A percentile compares a stretch with the other conserved stretches of the same genome.
phyloP scores from a whole-genome alignment of 2,329 filamentous ascomycete genomes.

The Arthrobotrys entomopaga region DNA sequence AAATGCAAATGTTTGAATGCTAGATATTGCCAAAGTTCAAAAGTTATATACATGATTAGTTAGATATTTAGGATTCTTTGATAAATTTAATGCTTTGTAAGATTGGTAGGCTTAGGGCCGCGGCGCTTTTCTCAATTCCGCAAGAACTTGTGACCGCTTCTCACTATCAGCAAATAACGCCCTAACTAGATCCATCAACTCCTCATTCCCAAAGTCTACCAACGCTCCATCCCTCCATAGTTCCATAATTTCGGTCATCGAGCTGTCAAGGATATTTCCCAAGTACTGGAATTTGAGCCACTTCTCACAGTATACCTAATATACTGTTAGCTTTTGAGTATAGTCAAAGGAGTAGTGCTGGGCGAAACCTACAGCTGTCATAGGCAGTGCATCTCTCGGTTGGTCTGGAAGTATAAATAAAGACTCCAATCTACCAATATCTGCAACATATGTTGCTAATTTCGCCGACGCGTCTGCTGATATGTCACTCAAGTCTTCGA shows the following conservation, averaged over 20 bases:
- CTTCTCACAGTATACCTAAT: constrained; percentile 56
- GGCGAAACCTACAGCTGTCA: constrained; percentile 44
- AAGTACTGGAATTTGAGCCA: constrained; percentile 59
- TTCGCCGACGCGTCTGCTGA: constrained; percentile 57
- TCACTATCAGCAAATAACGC: constrained; percentile 59
- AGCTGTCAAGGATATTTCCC: constrained; percentile 57
- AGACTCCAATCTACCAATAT: constrained; percentile 55
- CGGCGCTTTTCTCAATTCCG: constrained; percentile 56
- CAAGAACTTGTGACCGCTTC: constrained; percentile 56
- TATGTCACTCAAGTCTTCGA: constrained; percentile 58
- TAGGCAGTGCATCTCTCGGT: constrained; percentile 43
- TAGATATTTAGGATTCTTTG: too few species aligned
- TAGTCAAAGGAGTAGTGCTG: neutral
- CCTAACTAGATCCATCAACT: constrained; percentile 57
- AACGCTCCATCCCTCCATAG: constrained; percentile 58
- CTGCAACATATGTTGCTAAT: constrained; percentile 55
- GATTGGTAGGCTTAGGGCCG: too few species aligned
- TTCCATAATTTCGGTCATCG: constrained; percentile 58
- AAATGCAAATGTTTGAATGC: too few species aligned
- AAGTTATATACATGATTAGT: too few species aligned
- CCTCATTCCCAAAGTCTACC: constrained; percentile 56
- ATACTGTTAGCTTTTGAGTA: neutral
- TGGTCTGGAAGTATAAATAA: constrained; percentile 50
- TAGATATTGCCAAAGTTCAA: too few species aligned
- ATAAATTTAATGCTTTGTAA: too few species aligned